Evolutionary conservation across 2,329 filamentous ascomycete genomes (phyloP), one percentile per base, ranked within the genome.

Genomic region (Fusarium euwallaceae): DNA sequence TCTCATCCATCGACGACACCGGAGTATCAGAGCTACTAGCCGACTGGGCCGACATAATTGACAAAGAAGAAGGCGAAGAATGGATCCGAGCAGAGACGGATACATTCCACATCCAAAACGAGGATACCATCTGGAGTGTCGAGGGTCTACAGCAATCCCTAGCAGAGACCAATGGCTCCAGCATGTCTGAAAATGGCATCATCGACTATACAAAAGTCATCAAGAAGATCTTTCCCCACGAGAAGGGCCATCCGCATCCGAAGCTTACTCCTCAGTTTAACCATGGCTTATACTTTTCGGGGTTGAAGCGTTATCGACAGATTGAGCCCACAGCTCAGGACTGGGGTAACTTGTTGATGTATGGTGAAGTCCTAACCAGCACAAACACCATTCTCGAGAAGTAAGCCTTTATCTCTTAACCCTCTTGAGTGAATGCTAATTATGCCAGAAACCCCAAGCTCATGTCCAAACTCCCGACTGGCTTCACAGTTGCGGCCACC

Each of bases 321-420:
- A 81, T 81, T 6, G 87, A 89, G 58, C 87, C 88, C 2, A 88
- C 90, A 55, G 88, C 91, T 0, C 85, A 89, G 4, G 84, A 89
- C 27, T 98, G 97, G 87, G 97, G 97, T 6, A 89, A 92, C 61
- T 86, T 89, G 61, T 83, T 99, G 4, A 86, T 98, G 73, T 98
- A 98, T 79, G 95, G 93, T 63, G 95, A 98, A 81, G 95, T 98
- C 8, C 88, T 98, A 17, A 98, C 96, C 4, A 97, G 95, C 81
- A 99, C 97, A 32, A 98, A 96, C 83, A 98, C 95, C 0, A 87
- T 98, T 6, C 88, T 98, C 8, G 97, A 98, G 79, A 98, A 97
- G 93, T 94, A 82, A 73, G 84, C 0, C 6, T 51, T 5, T 17
- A 51, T 48, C 3, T 5, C 6, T n/a, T 20, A 2, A 12, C 1